phyloP scores from a whole-genome alignment of 495 filamentous ascomycete species.

The Penicillium egyptiacum region DNA sequence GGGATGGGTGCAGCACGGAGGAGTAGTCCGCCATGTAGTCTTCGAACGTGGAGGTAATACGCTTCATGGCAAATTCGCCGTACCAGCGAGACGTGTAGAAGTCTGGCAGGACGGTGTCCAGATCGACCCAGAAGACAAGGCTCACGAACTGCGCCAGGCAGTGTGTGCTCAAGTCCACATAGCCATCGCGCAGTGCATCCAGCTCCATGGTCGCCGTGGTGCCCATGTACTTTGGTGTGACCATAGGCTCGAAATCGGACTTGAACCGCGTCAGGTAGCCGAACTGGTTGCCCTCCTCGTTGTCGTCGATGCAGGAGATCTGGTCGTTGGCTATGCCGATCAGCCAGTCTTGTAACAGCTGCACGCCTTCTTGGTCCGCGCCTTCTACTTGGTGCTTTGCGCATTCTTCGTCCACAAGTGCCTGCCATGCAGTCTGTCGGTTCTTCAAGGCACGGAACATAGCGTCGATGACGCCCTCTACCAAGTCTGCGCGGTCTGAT shows the following conservation, averaged over 20 bases:
- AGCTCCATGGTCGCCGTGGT: constrained; percentile 68
- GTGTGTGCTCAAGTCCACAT: constrained; percentile 89
- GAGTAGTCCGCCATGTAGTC: constrained; percentile 90
- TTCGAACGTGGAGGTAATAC: constrained; percentile 88
- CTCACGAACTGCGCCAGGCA: constrained; percentile 81
- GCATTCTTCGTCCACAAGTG: constrained; percentile 83
- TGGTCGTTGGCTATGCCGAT: constrained; percentile 98
- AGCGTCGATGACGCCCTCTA: constrained; percentile 89
- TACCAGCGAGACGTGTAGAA: constrained; percentile 95
- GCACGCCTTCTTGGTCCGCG: constrained; percentile 72
- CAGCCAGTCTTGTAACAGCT: constrained; percentile 86
- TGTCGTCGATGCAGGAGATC: constrained; percentile 93
- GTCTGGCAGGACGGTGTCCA: constrained; percentile 73
- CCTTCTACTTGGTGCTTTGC: constrained; percentile 62
- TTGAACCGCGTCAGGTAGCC: constrained; percentile 82
- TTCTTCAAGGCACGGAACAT: constrained; percentile 83
- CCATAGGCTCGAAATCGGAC: constrained; percentile 71
- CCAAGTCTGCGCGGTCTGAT: constrained; percentile 79
- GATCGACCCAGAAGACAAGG: constrained; percentile 85
- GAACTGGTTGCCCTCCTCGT: constrained; percentile 61
- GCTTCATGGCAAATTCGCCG: constrained; percentile 72
- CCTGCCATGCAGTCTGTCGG: constrained; percentile 81
- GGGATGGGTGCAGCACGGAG: constrained; percentile 73
- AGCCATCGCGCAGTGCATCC: constrained; percentile 76
- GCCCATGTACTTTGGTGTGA: constrained; percentile 77